Evolutionary conservation across 108 stramenopile genomes (phyloP), one percentile per base, ranked within the genome.

Genomic region (Conticribra weissflogii): DNA sequence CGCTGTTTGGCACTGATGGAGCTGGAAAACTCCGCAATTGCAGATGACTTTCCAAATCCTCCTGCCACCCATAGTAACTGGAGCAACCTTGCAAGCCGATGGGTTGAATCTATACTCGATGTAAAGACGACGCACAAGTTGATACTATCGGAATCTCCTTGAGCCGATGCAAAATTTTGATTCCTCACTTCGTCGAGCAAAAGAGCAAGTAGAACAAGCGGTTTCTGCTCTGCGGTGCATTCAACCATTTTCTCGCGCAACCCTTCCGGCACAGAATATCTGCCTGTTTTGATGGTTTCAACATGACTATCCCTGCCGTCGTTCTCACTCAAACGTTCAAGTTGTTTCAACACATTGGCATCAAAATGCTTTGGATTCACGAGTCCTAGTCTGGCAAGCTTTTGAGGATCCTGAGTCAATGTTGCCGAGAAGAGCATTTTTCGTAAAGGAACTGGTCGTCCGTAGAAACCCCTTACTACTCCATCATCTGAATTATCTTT

Each of bases 61-160:
- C 77, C 81, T 0, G 81, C 75, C 33, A 63, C 60, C 89, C 86
- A 91, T 30, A 93, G 72, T 28, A 97, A 71, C 65, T 95, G 94
- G 49, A 98, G 80, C 44, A 97, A 81, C 27, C 96, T 91, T 4
- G 91, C 79, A 25, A 97, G 81, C 28, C 96, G 83, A 81, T 96
- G 97, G 14, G 96, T 96, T 18, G 96, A 94, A 71, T 97, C 95
- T 25, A 98, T 67, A 62, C 96, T 97, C n/a, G 93, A 90, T 36
- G 97, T 94, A 66, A 98, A 97, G 1, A 98, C 93, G 46, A 97
- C 84, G 59, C 88, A 72, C 7, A 92, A 74, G 19, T 68, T 66
- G 16, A 49, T 33, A 25, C 24, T 30, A 2, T 64, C 71, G 45
- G 46, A 16, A 8, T 33, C 61, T 25, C 36, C 55, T 56, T 48